phyloP scores from a whole-genome alignment of 208 protist species.

The Trypanosoma melophagium region DNA sequence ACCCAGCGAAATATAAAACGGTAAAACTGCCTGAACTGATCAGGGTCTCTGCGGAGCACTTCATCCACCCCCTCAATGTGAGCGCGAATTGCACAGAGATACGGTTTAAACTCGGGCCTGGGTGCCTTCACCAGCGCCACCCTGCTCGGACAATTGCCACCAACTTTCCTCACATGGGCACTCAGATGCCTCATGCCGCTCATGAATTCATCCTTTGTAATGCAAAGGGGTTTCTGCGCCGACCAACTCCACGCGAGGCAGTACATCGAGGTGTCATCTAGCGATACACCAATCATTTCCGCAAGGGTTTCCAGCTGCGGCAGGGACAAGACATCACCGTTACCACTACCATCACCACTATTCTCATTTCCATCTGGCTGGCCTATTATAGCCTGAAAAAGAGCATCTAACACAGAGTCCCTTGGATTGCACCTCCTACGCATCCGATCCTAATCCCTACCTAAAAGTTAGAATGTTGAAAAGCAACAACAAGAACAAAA shows the following conservation, averaged over 20 bases:
- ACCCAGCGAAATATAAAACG: constrained; percentile 37
- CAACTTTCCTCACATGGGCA: not conserved
- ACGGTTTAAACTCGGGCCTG: constrained; percentile 16
- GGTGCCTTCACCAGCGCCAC: not conserved
- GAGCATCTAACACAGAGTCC: not conserved
- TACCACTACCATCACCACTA: constrained; percentile 3
- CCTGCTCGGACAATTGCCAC: not conserved
- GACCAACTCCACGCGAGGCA: constrained; percentile 51
- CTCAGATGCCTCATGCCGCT: constrained; percentile 23
- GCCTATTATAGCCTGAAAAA: constrained; percentile 8
- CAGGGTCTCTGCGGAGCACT: constrained; percentile 6
- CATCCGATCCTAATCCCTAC: not conserved
- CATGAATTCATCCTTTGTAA: constrained; percentile 54
- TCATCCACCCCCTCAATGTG: constrained; percentile 14
- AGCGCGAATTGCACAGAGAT: constrained; percentile 4
- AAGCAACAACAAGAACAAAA: not conserved
- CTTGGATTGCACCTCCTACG: not conserved
- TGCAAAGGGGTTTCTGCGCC: constrained; percentile 33
- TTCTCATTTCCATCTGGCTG: too few relatives aligned
- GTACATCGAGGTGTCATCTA: constrained; percentile 71
- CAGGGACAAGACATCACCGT: constrained; percentile 31
- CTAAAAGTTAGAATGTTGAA: not conserved
- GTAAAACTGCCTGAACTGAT: constrained; percentile 33
- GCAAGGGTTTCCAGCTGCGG: constrained; percentile 54
- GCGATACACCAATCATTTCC: constrained; percentile 32